A percentile compares a stretch with the other conserved stretches of the same genome.
phyloP scores from a whole-genome alignment of 2,329 filamentous ascomycete species.

The Pseudogymnoascus sp. region DNA sequence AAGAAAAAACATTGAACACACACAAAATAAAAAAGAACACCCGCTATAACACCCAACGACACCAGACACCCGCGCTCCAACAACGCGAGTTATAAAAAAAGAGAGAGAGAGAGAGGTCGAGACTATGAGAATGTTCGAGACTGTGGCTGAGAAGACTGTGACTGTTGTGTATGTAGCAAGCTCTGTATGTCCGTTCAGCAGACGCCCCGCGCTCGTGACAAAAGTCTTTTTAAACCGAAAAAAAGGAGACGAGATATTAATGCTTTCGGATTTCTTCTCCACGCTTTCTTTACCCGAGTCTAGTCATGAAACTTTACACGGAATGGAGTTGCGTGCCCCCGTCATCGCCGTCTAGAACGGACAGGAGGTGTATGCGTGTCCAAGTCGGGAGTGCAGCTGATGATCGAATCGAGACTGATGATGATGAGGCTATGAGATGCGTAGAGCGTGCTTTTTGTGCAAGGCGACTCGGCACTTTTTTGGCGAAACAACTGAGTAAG shows the following conservation, averaged over 20 bases:
- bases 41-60: background rate
- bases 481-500: background rate
- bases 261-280: too few relatives aligned
- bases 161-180: too few relatives aligned
- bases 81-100: background rate
- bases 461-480: background rate
- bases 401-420: too few relatives aligned
- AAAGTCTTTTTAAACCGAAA: background rate
- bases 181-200: background rate
- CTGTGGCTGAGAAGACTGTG: too few relatives aligned
- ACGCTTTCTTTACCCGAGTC: too few relatives aligned
- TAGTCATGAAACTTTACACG: too few relatives aligned
- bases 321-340: too few relatives aligned
- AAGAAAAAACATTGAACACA: background rate
- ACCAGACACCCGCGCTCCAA: background rate
- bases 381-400: too few relatives aligned
- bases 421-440: background rate
- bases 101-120: background rate
- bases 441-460: background rate
- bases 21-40: background rate
- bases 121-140: background rate
- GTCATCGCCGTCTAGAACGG: too few relatives aligned
- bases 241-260: too few relatives aligned
- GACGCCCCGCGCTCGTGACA: background rate
- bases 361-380: too few relatives aligned